Base-by-base conservation (phyloP, 2,329 filamentous ascomycete species). In the Scorias spongiosa region DNA sequence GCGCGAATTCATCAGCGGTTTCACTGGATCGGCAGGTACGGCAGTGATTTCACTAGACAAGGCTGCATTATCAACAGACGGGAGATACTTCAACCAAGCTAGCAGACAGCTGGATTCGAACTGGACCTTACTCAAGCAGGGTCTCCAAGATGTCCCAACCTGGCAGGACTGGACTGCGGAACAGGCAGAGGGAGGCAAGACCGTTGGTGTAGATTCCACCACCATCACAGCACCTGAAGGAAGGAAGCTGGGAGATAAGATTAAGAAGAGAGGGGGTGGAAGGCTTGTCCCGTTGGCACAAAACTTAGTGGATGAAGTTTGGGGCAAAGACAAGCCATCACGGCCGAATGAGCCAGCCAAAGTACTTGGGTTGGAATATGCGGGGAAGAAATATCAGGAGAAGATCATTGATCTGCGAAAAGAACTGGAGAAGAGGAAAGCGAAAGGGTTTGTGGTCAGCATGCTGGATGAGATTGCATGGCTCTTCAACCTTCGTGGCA, bases 21-120 rank as follows among this genome's bases (percentile, higher is more conserved):
- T 98, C 64, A 86, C 85, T 46, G 91, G 91, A 44, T 98, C 91
- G 9, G 89, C 91, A 38, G 91, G 91, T 46, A 93, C 85, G 50
- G 91, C 88, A 34, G 81, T 98, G 42, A 74, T 98, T 45, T 91
- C 88, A 2, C 74, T 77, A 41, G 80, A 86, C 42, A 88, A 88
- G 63, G 91, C 91, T 12, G 85, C 86, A 11, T 69, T 98, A 45
- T 86, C 91, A 10, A 98, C 91, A 28, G 91, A 98, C 61, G 91
- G 91, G 28, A 81, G 91, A 51, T 98, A 98, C 66, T 98, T 96
- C 72, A 96, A 93, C 66, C 91, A 98, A 64, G 91, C 91, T 20
- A 71, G 79, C 49, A 84, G 88, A 56, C 86, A 98, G 63, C 76
- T 98, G 28, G 91, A 96, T 62, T 67, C 65, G 56, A 96, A 96